phyloP scores from a whole-genome alignment of 306 rosid genomes.

The Myrica gale region DNA sequence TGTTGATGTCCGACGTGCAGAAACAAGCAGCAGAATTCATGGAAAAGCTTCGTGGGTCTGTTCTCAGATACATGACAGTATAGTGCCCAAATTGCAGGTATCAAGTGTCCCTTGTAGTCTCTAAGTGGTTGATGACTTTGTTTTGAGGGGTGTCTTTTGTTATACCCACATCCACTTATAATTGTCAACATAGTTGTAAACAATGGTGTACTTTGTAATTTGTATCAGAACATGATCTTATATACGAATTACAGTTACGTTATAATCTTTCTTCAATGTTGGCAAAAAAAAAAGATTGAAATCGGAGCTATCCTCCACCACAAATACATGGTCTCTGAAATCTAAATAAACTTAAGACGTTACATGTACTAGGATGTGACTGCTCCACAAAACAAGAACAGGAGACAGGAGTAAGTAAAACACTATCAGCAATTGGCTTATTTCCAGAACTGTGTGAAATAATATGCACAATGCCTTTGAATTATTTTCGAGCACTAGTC shows the following conservation, averaged over 20 bases:
- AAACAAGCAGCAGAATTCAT: constrained; percentile 79
- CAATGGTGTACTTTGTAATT: background rate
- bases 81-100: constrained; percentile 32
- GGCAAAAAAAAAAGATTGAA: background rate
- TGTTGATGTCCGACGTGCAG: constrained; percentile 47
- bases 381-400: too few species aligned
- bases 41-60: constrained; percentile 90
- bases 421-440: background rate
- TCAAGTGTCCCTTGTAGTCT: constrained; percentile 10
- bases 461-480: background rate
- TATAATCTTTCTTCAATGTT: background rate
- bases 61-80: constrained; percentile 78
- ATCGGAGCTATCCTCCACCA: background rate
- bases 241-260: background rate
- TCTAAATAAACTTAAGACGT: background rate
- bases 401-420: too few species aligned
- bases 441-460: background rate
- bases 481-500: background rate
- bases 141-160: background rate
- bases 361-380: background rate
- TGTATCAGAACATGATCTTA: too few species aligned
- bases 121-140: constrained; percentile 1
- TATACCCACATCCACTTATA: background rate
- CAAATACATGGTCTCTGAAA: background rate
- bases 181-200: background rate